These are phyloP conservation scores for Chlamydomonas sphaeroides DNA, from an alignment of 139 green algal species.

Conservation along the genomic window DNA sequence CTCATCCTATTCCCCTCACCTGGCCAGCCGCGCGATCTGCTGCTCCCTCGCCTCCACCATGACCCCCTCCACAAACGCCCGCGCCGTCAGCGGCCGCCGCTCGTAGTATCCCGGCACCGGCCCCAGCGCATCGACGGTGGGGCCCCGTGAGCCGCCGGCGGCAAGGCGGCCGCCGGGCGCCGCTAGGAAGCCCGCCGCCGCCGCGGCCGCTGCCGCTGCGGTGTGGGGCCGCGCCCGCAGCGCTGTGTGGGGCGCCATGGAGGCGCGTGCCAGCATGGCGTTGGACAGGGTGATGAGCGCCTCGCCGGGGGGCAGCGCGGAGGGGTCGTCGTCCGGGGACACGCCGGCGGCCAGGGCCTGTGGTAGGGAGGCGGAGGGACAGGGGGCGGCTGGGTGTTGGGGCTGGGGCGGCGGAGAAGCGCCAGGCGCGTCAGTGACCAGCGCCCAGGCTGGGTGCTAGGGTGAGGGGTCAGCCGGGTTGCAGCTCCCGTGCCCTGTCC, in stretches of 20 bases:
- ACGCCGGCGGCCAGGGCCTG: neutral
- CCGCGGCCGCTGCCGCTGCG: neutral
- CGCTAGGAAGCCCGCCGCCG: neutral
- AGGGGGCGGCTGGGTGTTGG: neutral
- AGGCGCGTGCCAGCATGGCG: neutral
- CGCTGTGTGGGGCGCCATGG: neutral
- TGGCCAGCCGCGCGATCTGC: slow-evolving; percentile 19
- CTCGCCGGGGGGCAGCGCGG: slow-evolving; percentile 10
- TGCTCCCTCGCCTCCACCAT: slow-evolving; percentile 23
- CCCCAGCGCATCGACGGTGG: neutral
- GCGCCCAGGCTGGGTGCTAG: too few relatives aligned
- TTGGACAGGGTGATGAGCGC: slow-evolving; percentile 12
- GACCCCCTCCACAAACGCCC: slow-evolving; percentile 34
- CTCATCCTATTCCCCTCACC: too few relatives aligned
- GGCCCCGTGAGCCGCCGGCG: too few relatives aligned
- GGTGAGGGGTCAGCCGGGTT: too few relatives aligned
- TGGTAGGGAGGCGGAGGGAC: neutral
- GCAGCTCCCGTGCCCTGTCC: too few relatives aligned
- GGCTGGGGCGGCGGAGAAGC: too few relatives aligned
- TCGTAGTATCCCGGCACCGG: slow-evolving; percentile 7
- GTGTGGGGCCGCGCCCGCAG: too few relatives aligned
- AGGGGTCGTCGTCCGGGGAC: neutral
- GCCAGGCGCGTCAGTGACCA: too few relatives aligned
- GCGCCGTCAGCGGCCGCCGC: slow-evolving; percentile 30
- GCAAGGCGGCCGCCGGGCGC: neutral